Base-by-base conservation (phyloP, 1,284 basidiomycete species). In the Lentinula novae-zelandiae region DNA sequence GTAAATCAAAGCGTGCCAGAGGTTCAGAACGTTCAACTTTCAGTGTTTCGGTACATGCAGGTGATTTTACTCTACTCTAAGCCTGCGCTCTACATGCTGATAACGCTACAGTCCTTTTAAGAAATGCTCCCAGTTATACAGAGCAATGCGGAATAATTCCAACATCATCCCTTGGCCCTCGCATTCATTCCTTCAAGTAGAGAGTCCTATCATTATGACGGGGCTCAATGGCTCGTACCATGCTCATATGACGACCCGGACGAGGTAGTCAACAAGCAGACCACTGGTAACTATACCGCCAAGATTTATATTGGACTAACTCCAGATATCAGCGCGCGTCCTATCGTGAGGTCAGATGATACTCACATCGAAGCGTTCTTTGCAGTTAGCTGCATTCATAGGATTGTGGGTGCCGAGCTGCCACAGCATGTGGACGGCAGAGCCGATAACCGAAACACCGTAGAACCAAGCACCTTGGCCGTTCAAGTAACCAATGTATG, bases 381-480 rank as follows among this genome's bases (percentile, higher is more conserved):
- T 53, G 52, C 52, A 53, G 34, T 53, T 53, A 22, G n/a, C 20
- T 5, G 52, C 31, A n/a, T 17, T 38, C 52, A 53, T 36, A 36
- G 52, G 52, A 53, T 53, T 53, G 36, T 53, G 52, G 13, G 52
- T 53, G 12, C 34, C 36, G 3, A 67, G 33, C 20, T 90, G 88
- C 83, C 84, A 87, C 2, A 78, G 65, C 10, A 89, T 70, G 63
- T 80, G 77, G 17, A 65, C 27, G 7, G 69, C 64, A 2, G 76
- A 71, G 2, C 83, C 84, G 4, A 79, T 79, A n/a, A 88, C 78
- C 6, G 82, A 80, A 42, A 87, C 57, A 31, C 75, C 62, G 69
- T 84, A 89, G 69, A 82, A 89, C 0, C 75, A 69, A 15, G 71
- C 67, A 2, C 82, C 79, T 65, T 86, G 83, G 0, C 68, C 63